Evolutionary conservation across 306 rosid genomes (phyloP).

Genomic region (Cicer bijugum): DNA sequence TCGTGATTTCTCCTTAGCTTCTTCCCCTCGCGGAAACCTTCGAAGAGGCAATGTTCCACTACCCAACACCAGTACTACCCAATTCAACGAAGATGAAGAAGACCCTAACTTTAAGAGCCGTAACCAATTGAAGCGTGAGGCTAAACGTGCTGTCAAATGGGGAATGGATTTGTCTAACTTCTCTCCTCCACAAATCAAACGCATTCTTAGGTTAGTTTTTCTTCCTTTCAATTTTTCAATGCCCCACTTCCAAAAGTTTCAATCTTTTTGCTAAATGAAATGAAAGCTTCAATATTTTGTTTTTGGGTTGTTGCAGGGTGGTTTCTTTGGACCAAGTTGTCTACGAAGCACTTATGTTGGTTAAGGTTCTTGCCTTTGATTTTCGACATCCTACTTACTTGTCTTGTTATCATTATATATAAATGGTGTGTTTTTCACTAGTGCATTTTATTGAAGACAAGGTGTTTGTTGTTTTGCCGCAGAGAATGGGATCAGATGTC

Average conservation of each 20-base stretch:
- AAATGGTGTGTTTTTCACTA: neutral
- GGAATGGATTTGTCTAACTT: conserved; percentile 79
- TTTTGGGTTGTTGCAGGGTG: conserved; percentile 52
- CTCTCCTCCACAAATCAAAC: conserved; percentile 78
- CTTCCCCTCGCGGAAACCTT: conserved; percentile 54
- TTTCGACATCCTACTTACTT: neutral
- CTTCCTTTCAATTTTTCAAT: neutral
- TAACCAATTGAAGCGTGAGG: conserved; percentile 81
- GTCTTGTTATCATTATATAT: neutral
- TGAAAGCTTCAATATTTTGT: neutral
- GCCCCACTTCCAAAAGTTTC: conserved; percentile 21
- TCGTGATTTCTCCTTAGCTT: conserved; percentile 41
- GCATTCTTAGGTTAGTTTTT: conserved; percentile 60
- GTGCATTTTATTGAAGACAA: conserved; percentile 56
- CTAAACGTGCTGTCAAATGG: conserved; percentile 83
- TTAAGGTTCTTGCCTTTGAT: conserved; percentile 62
- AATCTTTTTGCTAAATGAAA: neutral
- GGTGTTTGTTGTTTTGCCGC: conserved; percentile 66
- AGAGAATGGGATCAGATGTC: conserved; percentile 81
- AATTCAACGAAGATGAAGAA: neutral
- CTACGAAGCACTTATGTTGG: conserved; percentile 68
- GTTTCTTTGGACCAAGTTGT: conserved; percentile 66
- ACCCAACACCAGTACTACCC: conserved; percentile 1
- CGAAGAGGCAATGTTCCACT: conserved; percentile 46
- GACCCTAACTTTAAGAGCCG: conserved; percentile 61